Percentiles rank a stretch among this genome's conserved stretches.
Evolutionary conservation across 306 rosid species (phyloP).

Genomic region (Vigna radiata): DNA sequence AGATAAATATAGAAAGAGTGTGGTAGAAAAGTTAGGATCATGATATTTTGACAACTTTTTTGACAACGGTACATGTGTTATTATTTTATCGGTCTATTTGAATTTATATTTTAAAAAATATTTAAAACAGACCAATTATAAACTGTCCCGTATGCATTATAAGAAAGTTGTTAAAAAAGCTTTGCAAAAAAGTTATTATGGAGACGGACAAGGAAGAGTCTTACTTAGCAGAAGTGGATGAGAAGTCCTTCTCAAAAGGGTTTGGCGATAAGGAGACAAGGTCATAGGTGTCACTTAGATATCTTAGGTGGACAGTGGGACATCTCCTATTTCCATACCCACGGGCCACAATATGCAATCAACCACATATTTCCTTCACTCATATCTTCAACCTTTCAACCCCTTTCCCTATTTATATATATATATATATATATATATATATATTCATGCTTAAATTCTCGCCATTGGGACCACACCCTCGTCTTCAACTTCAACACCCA

Average conservation of each 20-base stretch:
- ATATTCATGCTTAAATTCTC: not conserved
- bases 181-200: too few species aligned
- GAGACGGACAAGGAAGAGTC: constrained; percentile 44
- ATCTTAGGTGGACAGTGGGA: constrained; percentile 47
- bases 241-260: constrained; percentile 54
- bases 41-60: too few species aligned
- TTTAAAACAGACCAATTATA: too few species aligned
- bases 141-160: too few species aligned
- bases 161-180: too few species aligned
- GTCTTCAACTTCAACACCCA: not conserved
- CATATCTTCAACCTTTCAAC: constrained; percentile 49
- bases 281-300: constrained; percentile 47
- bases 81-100: too few species aligned
- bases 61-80: too few species aligned
- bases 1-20: not conserved
- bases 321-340: constrained; percentile 44
- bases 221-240: constrained; percentile 47
- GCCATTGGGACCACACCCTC: not conserved
- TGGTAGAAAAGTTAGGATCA: too few species aligned
- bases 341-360: constrained; percentile 48
- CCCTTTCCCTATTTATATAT: constrained; percentile 3
- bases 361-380: constrained; percentile 61
- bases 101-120: too few species aligned
- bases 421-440: constrained; percentile 21
- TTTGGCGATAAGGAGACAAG: constrained; percentile 52